Percentiles rank a stretch among this genome's conserved stretches.
These are phyloP conservation scores for Gnomoniopsis smithogilvyi DNA, from an alignment of 2,329 filamentous ascomycete genomes.

Conservation along the genomic window DNA sequence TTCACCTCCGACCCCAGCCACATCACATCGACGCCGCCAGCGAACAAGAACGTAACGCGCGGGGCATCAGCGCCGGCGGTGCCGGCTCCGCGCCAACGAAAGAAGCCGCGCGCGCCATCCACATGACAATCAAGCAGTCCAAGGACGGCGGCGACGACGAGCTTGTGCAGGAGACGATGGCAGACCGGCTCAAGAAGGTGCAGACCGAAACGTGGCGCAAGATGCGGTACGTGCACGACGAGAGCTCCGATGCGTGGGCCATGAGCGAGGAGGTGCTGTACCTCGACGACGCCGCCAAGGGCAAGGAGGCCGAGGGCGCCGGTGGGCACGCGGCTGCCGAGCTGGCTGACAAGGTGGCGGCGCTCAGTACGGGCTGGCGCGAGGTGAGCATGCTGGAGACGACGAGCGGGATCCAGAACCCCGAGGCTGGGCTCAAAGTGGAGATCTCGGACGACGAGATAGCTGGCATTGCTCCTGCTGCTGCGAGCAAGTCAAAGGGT, in stretches of 20 bases:
- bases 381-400: constrained; percentile 29
- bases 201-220: constrained; percentile 80
- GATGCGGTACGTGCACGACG: constrained; percentile 79
- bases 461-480: not conserved
- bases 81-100: constrained; percentile 23
- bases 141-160: constrained; percentile 60
- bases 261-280: constrained; percentile 74
- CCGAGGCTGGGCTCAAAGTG: constrained; percentile 23
- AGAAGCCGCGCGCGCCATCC: constrained; percentile 68
- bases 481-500: constrained; percentile 23
- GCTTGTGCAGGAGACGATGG: constrained; percentile 67
- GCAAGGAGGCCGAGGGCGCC: constrained; percentile 18
- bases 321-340: constrained; percentile 6
- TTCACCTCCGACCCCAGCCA: constrained; percentile 87
- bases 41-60: constrained; percentile 62
- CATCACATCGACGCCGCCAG: constrained; percentile 83
- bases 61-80: constrained; percentile 35
- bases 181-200: constrained; percentile 70
- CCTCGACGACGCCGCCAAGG: constrained; percentile 28
- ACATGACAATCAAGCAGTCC: constrained; percentile 80
- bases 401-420: constrained; percentile 24
- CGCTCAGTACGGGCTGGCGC: constrained; percentile 26
- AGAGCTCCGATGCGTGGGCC: constrained; percentile 71
- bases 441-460: constrained; percentile 20
- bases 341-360: constrained; percentile 18